Conservation (phyloP, 1,139 yeast genomes). For the Chernovozyma sophiae-reginae region DNA sequence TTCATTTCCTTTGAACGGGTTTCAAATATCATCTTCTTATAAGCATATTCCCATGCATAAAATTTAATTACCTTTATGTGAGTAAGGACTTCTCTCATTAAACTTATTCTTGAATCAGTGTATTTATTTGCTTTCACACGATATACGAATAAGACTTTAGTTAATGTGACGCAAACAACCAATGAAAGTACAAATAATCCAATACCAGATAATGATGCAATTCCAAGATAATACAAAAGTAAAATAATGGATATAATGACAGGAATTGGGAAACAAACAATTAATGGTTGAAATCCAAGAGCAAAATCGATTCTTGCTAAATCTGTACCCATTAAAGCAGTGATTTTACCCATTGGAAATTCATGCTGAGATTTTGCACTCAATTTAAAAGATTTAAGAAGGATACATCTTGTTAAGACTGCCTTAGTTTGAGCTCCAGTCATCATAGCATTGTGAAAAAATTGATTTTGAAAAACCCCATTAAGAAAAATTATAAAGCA, state of each 20-base stretch:
- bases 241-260: conserved; percentile 37
- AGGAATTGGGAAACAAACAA: conserved; percentile 43
- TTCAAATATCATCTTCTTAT: conserved; percentile 31
- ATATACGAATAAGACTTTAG: conserved; percentile 31
- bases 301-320: conserved; percentile 46
- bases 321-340: conserved; percentile 44
- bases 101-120: conserved; percentile 40
- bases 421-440: conserved; percentile 46
- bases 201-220: conserved; percentile 40
- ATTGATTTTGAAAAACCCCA: conserved; percentile 42
- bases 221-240: conserved; percentile 35
- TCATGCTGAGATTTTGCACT: conserved; percentile 30
- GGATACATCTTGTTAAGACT: conserved; percentile 35
- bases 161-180: conserved; percentile 33
- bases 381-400: conserved; percentile 37
- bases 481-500: conserved; percentile 36
- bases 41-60: conserved; percentile 48
- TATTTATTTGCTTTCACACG: conserved; percentile 38
- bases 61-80: conserved; percentile 43
- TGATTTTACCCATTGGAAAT: conserved; percentile 39
- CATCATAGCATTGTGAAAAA: conserved; percentile 42
- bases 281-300: conserved; percentile 43
- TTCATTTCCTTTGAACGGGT: conserved; percentile 39
- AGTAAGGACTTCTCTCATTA: conserved; percentile 42
- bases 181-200: conserved; percentile 41